Conservation (phyloP, 2,329 filamentous ascomycete genomes). For the Neurospora sp. region DNA sequence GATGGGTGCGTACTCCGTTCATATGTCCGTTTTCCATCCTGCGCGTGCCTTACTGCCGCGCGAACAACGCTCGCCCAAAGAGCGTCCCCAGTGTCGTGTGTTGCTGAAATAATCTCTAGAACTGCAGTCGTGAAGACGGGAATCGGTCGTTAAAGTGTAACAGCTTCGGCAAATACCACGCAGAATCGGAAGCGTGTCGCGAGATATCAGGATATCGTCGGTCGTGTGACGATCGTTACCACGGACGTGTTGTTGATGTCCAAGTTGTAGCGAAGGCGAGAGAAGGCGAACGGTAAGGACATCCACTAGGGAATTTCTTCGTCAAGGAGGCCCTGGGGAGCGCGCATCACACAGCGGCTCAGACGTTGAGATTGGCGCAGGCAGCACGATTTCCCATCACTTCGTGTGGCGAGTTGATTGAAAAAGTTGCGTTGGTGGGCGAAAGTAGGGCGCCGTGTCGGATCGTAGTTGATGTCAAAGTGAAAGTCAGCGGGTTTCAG, state of each 20-base stretch:
- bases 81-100: conserved; percentile 3
- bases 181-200: neutral
- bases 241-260: conserved; percentile 4
- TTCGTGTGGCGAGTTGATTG: neutral
- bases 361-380: conserved; percentile 1
- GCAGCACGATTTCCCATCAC: conserved; percentile 7
- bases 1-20: conserved; percentile 44
- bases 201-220: neutral
- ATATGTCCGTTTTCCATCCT: conserved; percentile 33
- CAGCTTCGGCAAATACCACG: neutral
- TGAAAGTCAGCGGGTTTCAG: neutral
- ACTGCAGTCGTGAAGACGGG: neutral
- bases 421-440: neutral
- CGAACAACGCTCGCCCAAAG: conserved; percentile 3
- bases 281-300: neutral
- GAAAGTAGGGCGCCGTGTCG: neutral
- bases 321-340: neutral
- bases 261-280: neutral
- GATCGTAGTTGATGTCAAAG: neutral
- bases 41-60: conserved; percentile 5
- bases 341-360: conserved; percentile 7
- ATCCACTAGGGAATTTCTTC: neutral
- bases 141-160: neutral
- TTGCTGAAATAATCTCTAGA: neutral
- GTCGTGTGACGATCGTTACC: neutral